Base-by-base conservation (phyloP, 495 filamentous ascomycete genomes). In the Penicillium mononematosum region DNA sequence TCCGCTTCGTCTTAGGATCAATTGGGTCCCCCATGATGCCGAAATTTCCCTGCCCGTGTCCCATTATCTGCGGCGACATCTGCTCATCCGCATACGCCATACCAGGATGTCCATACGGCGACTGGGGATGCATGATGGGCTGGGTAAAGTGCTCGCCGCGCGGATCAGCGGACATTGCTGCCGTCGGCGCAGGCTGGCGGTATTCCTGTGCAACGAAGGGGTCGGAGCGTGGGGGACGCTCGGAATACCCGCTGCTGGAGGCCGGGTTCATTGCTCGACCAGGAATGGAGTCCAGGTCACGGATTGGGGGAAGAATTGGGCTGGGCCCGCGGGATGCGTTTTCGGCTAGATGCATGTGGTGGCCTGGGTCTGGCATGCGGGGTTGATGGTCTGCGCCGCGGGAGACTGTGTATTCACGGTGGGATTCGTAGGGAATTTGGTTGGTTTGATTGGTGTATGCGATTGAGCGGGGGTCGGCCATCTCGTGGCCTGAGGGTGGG, bases 1-100 rank as follows among this genome's bases (percentile, higher is more conserved):
- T 75, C 45, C 83, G 81, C 69, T 83, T 89, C 29, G 72, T 75
- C 63, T 73, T 73, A 4, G 76, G 64, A 53, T 80, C 76, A 48
- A 68, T 67, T 24, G 71, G 54, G 50, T 80, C 78, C 0, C 76
- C 74, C 55, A 81, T 64, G 20, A 77, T 68, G 20, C 76, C 73
- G 55, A 79, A 79, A 50, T 75, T 78, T 17, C 75, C 73, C 47
- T 73, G 70, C 24, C 65, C 64, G 29, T 72, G 73, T 1, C 55
- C 60, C 56, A 72, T 60, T 36, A 63, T 54, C 14, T 64, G 68
- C 20, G 68, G 61, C 19, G 73, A 69, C 6, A 63, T 48, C 41
- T 70, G 70, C 29, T 78, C 75, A 4, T 76, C 70, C 14, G 58
- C 66, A 42, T 74, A 76, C 2, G 62, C 54, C 64, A 74, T 66